These are phyloP conservation scores for Fagopyrum tataricum DNA, from an alignment of 148 eudicot species.

Conservation along the genomic window DNA sequence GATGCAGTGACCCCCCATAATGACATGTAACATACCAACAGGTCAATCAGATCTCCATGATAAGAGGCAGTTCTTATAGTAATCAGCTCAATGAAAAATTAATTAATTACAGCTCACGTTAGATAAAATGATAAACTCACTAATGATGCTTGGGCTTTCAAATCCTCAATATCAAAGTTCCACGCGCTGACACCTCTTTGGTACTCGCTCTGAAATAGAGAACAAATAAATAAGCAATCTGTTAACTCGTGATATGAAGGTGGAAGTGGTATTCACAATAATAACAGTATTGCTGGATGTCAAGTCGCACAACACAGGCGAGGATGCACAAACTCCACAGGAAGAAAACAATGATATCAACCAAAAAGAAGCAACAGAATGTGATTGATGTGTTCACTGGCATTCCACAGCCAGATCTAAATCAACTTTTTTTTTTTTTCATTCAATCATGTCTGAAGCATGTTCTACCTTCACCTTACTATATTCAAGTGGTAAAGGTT, in stretches of 20 bases:
- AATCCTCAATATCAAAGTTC: constrained; percentile 93
- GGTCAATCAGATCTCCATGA: too few species aligned
- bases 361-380: not conserved
- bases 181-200: constrained; percentile 99
- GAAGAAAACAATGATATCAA: not conserved
- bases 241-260: not conserved
- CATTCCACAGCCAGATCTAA: not conserved
- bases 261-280: not conserved
- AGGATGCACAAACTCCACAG: not conserved
- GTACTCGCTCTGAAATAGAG: constrained; percentile 70
- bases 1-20: too few species aligned
- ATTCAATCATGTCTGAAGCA: not conserved
- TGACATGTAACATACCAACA: too few species aligned
- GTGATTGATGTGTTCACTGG: not conserved
- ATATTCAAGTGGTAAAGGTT: not conserved
- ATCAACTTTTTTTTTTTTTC: not conserved
- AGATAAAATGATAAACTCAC: constrained; percentile 30
- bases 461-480: not conserved
- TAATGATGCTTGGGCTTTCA: constrained; percentile 85
- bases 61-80: too few species aligned
- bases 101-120: not conserved
- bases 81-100: not conserved
- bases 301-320: not conserved
- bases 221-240: constrained; percentile 3
- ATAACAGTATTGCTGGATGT: not conserved